Base-by-base conservation (phyloP, 768 basidiomycete species). In the Boletus vinaceobasis region DNA sequence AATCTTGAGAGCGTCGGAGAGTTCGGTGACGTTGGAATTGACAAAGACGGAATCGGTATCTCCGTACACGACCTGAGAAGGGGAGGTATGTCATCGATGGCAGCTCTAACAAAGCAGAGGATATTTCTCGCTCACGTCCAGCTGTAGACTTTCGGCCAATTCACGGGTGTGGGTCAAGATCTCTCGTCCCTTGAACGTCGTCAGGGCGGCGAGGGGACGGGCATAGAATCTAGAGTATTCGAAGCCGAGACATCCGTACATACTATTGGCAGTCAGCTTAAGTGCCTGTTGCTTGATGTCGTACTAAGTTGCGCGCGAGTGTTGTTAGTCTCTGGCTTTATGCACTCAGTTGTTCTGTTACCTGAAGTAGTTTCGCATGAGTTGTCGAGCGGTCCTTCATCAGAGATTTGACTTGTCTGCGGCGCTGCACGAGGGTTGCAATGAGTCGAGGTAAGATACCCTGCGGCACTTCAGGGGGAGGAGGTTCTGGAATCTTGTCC, bases 241-340 rank as follows among this genome's bases (percentile, higher is more conserved):
- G 68, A 98, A 98, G 45, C 97, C 97, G 21, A 99, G 86, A 77
- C 97, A 99, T 17, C 97, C 97, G 71, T 99, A 99, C 97, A 98
- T 99, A 78, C 92, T 95, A 75, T 99, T 98, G 46, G 97, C 97
- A 5, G 97, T 99, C 33, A 98, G 84, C 74, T 98, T 98, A 47
- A 98, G 77, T 1, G 97, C 97, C 71, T 91, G 87, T 63, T 99
- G 97, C 67, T 93, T 94, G 75, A 98, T 97, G 64, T 99, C 94
- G 65, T 88, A 98, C 91, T 98, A 64, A 2, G 53, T 27, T 14
- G 40, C 32, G 8, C 13, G 42, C 9, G 44, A 36, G 8, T 37
- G 32, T 52, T 1, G 53, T 61, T 2, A 56, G 46, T 27, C 39
- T n/a, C 17, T 19, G 6, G 31, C 19, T 37, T 26, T 15, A 19